Evolutionary conservation across 768 basidiomycete species (phyloP).

Genomic region (Mycena maculata): DNA sequence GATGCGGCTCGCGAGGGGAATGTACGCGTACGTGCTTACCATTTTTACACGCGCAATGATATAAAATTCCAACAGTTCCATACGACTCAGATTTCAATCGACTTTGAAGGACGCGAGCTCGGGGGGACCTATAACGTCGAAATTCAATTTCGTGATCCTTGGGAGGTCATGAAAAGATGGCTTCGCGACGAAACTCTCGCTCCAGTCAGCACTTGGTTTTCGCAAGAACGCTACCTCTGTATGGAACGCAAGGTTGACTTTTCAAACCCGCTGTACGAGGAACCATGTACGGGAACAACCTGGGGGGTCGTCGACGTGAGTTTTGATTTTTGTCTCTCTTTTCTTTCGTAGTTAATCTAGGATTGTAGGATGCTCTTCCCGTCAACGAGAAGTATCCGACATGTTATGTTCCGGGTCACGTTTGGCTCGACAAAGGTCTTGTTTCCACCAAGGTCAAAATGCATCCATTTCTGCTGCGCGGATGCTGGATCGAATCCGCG

Average conservation of each 20-base stretch:
- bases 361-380: conserved; percentile 9
- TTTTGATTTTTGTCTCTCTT: neutral
- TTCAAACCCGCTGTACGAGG: conserved; percentile 30
- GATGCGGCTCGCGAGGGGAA: conserved; percentile 20
- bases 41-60: neutral
- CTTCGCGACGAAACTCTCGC: conserved; percentile 27
- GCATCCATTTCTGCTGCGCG: conserved; percentile 36
- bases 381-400: conserved; percentile 9
- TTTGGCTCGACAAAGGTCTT: conserved; percentile 38
- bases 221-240: no score
- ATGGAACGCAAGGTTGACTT: conserved; percentile 6
- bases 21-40: conserved; percentile 17
- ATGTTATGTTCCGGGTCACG: conserved; percentile 26
- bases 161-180: conserved; percentile 30
- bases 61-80: conserved; percentile 25
- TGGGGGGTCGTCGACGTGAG: conserved; percentile 35
- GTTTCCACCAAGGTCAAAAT: conserved; percentile 35
- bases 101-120: conserved; percentile 19
- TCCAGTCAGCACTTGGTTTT: conserved; percentile 21
- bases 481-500: conserved; percentile 31
- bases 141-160: conserved; percentile 34
- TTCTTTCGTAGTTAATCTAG: neutral
- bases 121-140: conserved; percentile 21
- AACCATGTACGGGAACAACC: conserved; percentile 28
- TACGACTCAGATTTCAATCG: conserved; percentile 4